Evolutionary conservation across 306 rosid genomes (phyloP).

Genomic region (Gastrolobium bilobum): DNA sequence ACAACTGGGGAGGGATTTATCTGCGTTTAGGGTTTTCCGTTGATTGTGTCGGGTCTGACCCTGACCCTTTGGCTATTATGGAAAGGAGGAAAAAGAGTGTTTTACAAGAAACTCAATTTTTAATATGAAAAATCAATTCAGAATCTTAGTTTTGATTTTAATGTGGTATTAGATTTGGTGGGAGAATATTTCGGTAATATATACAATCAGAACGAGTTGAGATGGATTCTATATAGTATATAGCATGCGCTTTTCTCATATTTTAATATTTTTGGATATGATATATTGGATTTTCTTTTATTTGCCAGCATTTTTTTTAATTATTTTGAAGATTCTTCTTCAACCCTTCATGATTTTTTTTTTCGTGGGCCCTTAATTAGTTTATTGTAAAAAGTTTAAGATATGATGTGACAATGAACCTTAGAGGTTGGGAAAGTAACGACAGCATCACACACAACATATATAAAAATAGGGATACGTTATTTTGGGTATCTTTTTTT

Average conservation of each 20-base stretch:
- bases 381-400: background rate
- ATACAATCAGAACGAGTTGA: background rate
- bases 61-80: background rate
- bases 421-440: too few relatives aligned
- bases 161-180: background rate
- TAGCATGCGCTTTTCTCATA: background rate
- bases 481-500: too few relatives aligned
- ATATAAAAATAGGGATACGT: too few relatives aligned
- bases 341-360: background rate
- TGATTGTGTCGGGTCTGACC: slow-evolving; percentile 10
- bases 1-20: background rate
- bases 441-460: too few relatives aligned
- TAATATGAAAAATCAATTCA: background rate
- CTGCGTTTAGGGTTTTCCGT: background rate
- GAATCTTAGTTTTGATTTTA: background rate
- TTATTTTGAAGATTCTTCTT: background rate
- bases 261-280: background rate
- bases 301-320: background rate
- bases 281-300: background rate
- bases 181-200: background rate
- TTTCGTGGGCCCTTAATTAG: background rate
- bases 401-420: background rate
- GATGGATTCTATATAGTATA: background rate
- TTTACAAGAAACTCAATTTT: background rate
- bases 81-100: background rate